Conservation (phyloP, 1,139 yeast species). For the Suhomyces wounanorum region DNA sequence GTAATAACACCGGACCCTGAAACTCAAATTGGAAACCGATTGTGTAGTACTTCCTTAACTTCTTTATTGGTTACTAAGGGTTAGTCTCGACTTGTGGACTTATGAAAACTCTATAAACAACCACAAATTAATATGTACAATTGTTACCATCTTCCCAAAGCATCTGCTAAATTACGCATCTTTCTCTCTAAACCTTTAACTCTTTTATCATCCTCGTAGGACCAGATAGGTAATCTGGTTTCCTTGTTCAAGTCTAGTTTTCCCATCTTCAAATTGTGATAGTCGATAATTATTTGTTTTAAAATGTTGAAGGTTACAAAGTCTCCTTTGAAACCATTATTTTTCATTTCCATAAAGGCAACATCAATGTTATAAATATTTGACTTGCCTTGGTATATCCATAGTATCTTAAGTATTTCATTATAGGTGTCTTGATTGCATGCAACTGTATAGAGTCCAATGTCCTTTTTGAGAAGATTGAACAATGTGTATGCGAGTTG, state of each 20-base stretch:
- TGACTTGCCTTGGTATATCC: constrained; percentile 44
- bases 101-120: not conserved
- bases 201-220: constrained; percentile 39
- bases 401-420: constrained; percentile 37
- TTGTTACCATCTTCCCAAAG: constrained; percentile 1
- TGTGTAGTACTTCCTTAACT: too few relatives aligned
- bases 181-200: constrained; percentile 30
- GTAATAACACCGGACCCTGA: too few relatives aligned
- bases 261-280: constrained; percentile 38
- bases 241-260: constrained; percentile 19
- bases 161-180: constrained; percentile 14
- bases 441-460: constrained; percentile 35
- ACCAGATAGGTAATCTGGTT: constrained; percentile 34
- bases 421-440: constrained; percentile 49
- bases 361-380: constrained; percentile 40
- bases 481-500: constrained; percentile 39
- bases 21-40: too few relatives aligned
- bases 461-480: constrained; percentile 36
- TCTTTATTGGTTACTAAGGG: too few relatives aligned
- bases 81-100: not conserved
- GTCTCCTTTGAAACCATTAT: constrained; percentile 46
- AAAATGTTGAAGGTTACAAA: constrained; percentile 37
- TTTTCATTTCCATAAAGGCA: constrained; percentile 40
- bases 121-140: not conserved
- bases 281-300: constrained; percentile 39